Conservation (phyloP, 139 green algal species). For the Chlamydomonas incerta region DNA sequence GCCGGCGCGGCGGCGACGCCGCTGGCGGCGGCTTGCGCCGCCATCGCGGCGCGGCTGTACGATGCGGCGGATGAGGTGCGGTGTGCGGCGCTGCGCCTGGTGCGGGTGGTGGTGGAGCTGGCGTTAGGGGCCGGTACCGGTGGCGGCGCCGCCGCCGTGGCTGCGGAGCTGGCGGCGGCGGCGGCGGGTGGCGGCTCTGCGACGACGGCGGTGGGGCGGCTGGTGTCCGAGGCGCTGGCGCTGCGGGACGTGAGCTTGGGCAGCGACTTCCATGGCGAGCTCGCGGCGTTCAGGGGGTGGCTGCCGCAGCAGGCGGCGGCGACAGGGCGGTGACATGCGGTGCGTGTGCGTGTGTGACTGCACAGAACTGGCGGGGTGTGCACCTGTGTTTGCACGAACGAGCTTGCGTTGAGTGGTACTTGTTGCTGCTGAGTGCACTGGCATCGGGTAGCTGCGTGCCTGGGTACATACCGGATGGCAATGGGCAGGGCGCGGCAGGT, state of each 20-base stretch:
- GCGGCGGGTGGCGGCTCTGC: background rate
- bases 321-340: too few species aligned
- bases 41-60: slow-evolving; percentile 6
- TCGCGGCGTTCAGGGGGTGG: slow-evolving; percentile 6
- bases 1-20: background rate
- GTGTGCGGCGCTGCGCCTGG: slow-evolving; percentile 20
- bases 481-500: too few species aligned
- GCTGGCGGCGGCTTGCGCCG: background rate
- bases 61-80: slow-evolving; percentile 34
- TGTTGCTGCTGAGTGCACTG: too few species aligned
- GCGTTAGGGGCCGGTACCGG: background rate
- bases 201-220: background rate
- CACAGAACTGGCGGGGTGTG: too few species aligned
- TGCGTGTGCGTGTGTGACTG: too few species aligned
- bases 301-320: too few species aligned
- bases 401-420: too few species aligned
- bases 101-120: background rate
- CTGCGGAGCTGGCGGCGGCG: background rate
- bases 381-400: too few species aligned
- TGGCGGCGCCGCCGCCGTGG: background rate
- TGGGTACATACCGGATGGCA: too few species aligned
- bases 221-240: slow-evolving; percentile 11
- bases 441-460: too few species aligned
- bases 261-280: slow-evolving; percentile 21
- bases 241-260: slow-evolving; percentile 17